These are phyloP conservation scores for Phyllosticta citrichinensis DNA, from an alignment of 2,329 filamentous ascomycete genomes.

Conservation along the genomic window DNA sequence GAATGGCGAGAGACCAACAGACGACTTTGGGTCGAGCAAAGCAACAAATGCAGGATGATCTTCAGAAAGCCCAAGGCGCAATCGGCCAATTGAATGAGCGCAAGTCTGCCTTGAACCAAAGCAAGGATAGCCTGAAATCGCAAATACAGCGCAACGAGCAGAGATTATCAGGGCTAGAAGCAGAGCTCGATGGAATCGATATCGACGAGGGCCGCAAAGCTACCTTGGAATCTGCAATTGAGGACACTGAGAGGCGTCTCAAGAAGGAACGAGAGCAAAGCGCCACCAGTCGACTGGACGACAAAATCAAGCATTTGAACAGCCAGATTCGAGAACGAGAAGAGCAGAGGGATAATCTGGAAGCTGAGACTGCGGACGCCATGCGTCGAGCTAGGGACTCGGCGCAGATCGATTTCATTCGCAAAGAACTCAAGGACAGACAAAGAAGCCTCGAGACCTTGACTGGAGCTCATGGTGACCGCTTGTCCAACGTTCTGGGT, in stretches of 20 bases:
- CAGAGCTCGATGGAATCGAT: slow-evolving; percentile 59
- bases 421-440: slow-evolving; percentile 66
- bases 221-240: slow-evolving; percentile 61
- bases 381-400: slow-evolving; percentile 72
- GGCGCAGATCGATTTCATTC: slow-evolving; percentile 73
- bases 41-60: slow-evolving; percentile 61
- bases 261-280: slow-evolving; percentile 53
- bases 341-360: slow-evolving; percentile 59
- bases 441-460: slow-evolving; percentile 69
- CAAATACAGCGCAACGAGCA: slow-evolving; percentile 66
- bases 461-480: slow-evolving; percentile 60
- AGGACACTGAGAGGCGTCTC: slow-evolving; percentile 57
- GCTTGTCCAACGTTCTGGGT: slow-evolving; percentile 56
- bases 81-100: slow-evolving; percentile 67
- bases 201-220: slow-evolving; percentile 80
- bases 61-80: slow-evolving; percentile 59
- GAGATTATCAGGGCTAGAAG: slow-evolving; percentile 56
- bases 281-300: slow-evolving; percentile 57
- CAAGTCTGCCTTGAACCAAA: slow-evolving; percentile 62
- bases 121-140: slow-evolving; percentile 62
- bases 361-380: slow-evolving; percentile 72
- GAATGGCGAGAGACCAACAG: slow-evolving; percentile 67
- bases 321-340: slow-evolving; percentile 59
- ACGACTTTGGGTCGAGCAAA: slow-evolving; percentile 65
- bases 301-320: slow-evolving; percentile 57